Base-by-base conservation (phyloP, 805 yeast species). In the Pichia gijzeniarum region DNA sequence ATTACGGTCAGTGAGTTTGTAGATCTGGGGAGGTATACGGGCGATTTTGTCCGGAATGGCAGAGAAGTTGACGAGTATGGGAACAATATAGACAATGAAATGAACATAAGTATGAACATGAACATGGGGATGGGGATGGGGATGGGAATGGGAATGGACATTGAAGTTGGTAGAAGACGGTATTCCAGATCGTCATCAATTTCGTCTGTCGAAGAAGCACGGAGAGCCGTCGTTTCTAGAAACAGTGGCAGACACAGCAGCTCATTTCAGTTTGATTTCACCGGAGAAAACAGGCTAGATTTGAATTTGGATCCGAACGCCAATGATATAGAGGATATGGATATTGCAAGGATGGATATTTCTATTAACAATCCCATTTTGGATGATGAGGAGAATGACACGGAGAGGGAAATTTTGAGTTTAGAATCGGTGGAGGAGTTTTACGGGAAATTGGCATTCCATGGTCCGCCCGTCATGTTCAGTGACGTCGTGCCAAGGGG, bases 181-280 rank as follows among this genome's bases (percentile, higher is more conserved):
- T 38, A 38, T 19, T 21, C 43, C n/a, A 36, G 53, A 38, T 50
- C 52, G 19, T 50, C 53, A 16, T 51, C 51, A 6, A 49, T 49
- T 27, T 48, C 56, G 6, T 51, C 54, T 13, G 30, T 53, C 19
- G 56, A 53, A 27, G 38, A 42, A 22, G 56, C 42, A 25, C 28
- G 28, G 6, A 25, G 28, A 10, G 28, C 6, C 9, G 28, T 25
- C 10, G 28, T 25, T 25, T 25, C 28, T 25, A 25, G 28, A 25
- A 25, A 25, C 10, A 34, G 17, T 34, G 33, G 31, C 16, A n/a
- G 45, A 34, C 36, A 42, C 14, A 40, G 49, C 5, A 42, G 43
- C 22, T 47, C 51, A 17, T 44, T 52, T 14, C 47, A 45, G 9
- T 47, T 50, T 42, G 51, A 50, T 34, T 36, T 47, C 38, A 35